phyloP scores from a whole-genome alignment of 2,329 filamentous ascomycete genomes.

The Pseudogymnoascus sp. region DNA sequence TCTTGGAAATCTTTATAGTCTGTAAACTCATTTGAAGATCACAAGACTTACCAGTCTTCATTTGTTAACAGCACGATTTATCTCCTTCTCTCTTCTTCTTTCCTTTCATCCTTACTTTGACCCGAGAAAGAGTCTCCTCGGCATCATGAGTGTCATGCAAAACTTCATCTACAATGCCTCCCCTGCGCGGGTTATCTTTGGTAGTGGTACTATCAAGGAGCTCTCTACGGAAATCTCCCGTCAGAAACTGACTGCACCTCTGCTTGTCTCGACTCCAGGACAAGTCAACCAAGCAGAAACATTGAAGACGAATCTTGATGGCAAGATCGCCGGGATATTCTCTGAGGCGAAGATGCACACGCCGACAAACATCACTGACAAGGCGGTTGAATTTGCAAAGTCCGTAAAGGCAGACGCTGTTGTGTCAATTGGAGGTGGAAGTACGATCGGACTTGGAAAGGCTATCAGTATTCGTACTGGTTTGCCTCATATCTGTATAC shows the following conservation, averaged over 20 bases:
- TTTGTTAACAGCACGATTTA: neutral
- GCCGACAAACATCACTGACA: constrained; percentile 47
- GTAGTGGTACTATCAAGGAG: constrained; percentile 43
- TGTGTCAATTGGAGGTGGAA: constrained; percentile 54
- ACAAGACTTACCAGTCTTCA: neutral
- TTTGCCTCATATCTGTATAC: constrained; percentile 50
- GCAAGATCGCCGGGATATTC: constrained; percentile 43
- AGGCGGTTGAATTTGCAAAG: constrained; percentile 41
- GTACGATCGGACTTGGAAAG: constrained; percentile 54
- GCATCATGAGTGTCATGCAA: neutral
- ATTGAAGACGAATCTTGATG: constrained; percentile 34
- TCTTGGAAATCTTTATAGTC: neutral
- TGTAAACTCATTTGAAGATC: neutral
- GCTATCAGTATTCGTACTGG: constrained; percentile 44
- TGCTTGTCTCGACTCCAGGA: constrained; percentile 47
- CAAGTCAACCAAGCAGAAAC: constrained; percentile 38
- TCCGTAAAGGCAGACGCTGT: constrained; percentile 42
- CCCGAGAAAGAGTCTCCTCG: neutral
- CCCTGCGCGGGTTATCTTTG: constrained; percentile 48
- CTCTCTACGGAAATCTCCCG: constrained; percentile 35
- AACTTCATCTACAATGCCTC: constrained; percentile 46
- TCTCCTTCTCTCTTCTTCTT: neutral
- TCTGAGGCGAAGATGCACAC: constrained; percentile 55
- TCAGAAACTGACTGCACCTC: constrained; percentile 40
- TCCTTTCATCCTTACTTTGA: neutral